phyloP scores from a whole-genome alignment of 495 filamentous ascomycete genomes.

The Staphylotrichum longicolle region DNA sequence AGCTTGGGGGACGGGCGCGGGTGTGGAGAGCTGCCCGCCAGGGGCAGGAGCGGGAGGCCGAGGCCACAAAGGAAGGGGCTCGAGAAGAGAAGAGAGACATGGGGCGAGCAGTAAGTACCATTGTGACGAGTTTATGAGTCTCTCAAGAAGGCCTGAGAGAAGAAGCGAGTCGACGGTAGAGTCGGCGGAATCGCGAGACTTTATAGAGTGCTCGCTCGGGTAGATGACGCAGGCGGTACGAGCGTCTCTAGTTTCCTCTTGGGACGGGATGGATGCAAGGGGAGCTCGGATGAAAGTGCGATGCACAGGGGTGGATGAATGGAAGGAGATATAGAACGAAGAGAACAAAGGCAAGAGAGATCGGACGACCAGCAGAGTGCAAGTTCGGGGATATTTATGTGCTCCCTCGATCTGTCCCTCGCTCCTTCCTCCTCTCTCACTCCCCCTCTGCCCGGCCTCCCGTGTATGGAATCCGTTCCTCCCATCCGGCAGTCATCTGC shows the following conservation, averaged over 20 bases:
- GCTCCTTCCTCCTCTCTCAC: background rate
- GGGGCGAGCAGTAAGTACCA: conserved; percentile 50
- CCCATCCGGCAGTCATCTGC: conserved; percentile 1
- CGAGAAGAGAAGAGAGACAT: conserved; percentile 35
- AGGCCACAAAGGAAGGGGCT: conserved; percentile 19
- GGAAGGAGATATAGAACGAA: background rate
- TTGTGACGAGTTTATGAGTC: conserved; percentile 31
- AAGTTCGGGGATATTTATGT: conserved; percentile 13
- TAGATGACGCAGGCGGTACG: background rate
- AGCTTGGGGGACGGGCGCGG: too few species aligned
- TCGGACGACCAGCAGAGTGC: background rate
- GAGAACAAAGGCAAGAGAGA: background rate
- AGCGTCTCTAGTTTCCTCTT: too few species aligned
- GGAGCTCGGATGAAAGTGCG: background rate
- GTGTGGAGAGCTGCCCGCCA: conserved; percentile 8
- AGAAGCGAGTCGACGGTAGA: background rate
- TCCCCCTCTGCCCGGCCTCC: background rate
- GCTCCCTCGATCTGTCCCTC: background rate
- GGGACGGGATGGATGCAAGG: background rate
- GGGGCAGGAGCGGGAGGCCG: conserved; percentile 26
- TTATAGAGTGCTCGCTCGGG: background rate
- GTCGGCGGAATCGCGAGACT: background rate
- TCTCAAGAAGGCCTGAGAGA: background rate
- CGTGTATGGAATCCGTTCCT: background rate
- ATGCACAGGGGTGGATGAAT: background rate